Conservation (phyloP, 495 filamentous ascomycete genomes). For the Hyaloscypha hepaticicola region DNA sequence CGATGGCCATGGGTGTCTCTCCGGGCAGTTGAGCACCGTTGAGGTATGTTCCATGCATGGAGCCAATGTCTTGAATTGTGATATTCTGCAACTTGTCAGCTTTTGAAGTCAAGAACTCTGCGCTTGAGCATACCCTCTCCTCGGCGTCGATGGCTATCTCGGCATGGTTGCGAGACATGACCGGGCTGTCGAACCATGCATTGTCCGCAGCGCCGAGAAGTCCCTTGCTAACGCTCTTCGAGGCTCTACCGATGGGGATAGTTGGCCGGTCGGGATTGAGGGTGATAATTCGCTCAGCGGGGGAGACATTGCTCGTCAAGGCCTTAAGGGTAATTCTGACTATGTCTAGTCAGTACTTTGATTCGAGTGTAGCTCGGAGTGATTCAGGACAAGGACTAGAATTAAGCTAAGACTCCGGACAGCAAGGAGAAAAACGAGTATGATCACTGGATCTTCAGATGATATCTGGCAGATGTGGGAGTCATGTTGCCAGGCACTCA, state of each 20-base stretch:
- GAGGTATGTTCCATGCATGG: conserved; percentile 58
- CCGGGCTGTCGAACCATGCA: conserved; percentile 74
- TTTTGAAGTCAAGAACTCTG: not conserved
- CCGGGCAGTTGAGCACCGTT: conserved; percentile 32
- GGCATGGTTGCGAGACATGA: conserved; percentile 81
- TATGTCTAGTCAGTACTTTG: conserved; percentile 23
- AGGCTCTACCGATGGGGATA: conserved; percentile 57
- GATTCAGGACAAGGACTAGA: not conserved
- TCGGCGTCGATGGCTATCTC: conserved; percentile 47
- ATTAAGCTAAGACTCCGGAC: not conserved
- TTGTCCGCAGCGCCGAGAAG: conserved; percentile 55
- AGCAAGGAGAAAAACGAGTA: not conserved
- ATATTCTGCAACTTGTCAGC: conserved; percentile 38
- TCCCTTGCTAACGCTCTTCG: conserved; percentile 55
- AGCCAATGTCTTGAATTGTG: conserved; percentile 48
- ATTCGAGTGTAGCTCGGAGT: not conserved
- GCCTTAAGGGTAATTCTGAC: conserved; percentile 33
- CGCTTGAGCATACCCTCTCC: conserved; percentile 39
- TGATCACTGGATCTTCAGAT: not conserved
- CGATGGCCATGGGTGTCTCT: conserved; percentile 25
- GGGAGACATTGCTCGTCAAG: conserved; percentile 24
- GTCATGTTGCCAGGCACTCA: not conserved
- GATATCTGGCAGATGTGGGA: not conserved
- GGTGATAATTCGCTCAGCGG: conserved; percentile 25
- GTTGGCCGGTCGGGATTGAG: conserved; percentile 22